These are phyloP conservation scores for Amphichorda felina DNA, from an alignment of 2,329 filamentous ascomycete genomes.

Conservation along the genomic window DNA sequence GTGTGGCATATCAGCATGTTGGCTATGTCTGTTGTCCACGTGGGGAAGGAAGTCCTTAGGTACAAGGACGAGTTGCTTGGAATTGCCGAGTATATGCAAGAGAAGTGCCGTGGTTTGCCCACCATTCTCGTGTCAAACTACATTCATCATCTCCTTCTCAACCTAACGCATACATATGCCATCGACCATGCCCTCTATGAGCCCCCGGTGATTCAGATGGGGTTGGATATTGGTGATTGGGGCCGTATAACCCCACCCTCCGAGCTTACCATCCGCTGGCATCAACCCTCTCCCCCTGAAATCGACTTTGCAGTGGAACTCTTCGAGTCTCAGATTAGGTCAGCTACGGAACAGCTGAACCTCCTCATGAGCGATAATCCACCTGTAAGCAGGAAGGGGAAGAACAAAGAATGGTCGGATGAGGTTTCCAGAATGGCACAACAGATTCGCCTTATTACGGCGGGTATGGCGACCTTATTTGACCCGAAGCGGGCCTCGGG, in stretches of 20 bases:
- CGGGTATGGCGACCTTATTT: slow-evolving; percentile 82
- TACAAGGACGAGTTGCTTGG: slow-evolving; percentile 84
- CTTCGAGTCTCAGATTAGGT: slow-evolving; percentile 72
- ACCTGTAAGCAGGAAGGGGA: slow-evolving; percentile 79
- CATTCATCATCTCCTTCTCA: slow-evolving; percentile 90
- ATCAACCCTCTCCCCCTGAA: slow-evolving; percentile 69
- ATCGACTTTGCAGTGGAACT: slow-evolving; percentile 81
- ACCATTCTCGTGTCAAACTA: slow-evolving; percentile 97
- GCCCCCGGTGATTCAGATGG: slow-evolving; percentile 56
- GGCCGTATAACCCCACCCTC: slow-evolving; percentile 63
- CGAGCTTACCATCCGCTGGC: slow-evolving; percentile 80
- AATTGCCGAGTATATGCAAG: slow-evolving; percentile 92
- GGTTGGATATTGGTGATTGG: slow-evolving; percentile 73
- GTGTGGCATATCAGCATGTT: slow-evolving; percentile 97
- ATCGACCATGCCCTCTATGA: slow-evolving; percentile 85
- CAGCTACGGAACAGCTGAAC: slow-evolving; percentile 62
- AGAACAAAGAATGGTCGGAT: slow-evolving; percentile 98
- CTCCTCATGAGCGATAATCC: slow-evolving; percentile 73
- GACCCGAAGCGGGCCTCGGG: slow-evolving; percentile 61
- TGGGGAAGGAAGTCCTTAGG: slow-evolving; percentile 77
- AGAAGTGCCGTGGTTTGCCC: slow-evolving; percentile 84
- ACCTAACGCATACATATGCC: slow-evolving; percentile 88
- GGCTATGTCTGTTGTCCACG: slow-evolving; percentile 96
- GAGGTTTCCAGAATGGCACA: slow-evolving; percentile 86
- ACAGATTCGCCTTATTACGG: slow-evolving; percentile 77